A percentile compares a stretch with the other conserved stretches of the same genome.
Conservation (phyloP, 2,329 filamentous ascomycete species). For the Apiospora phragmitis region DNA sequence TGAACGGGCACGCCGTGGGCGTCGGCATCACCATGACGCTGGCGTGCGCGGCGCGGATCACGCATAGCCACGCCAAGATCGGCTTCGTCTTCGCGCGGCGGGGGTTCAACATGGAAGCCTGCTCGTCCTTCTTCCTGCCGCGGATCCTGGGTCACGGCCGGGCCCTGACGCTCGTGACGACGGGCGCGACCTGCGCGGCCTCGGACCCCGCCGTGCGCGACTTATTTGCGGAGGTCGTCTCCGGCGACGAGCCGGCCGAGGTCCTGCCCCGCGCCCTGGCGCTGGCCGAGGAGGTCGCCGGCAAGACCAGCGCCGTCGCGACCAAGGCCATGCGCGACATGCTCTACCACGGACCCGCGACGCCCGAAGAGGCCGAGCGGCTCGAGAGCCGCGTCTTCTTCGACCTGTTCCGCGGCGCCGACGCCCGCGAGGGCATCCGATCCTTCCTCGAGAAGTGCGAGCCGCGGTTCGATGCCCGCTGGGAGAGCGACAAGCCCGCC, state of each 20-base stretch:
- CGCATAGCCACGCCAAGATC: constrained; percentile 60
- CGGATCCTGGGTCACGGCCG: constrained; percentile 65
- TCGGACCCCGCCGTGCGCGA: constrained; percentile 52
- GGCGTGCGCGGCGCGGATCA: constrained; percentile 53
- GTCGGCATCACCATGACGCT: constrained; percentile 64
- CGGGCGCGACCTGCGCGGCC: constrained; percentile 60
- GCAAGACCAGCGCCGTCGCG: constrained; percentile 65
- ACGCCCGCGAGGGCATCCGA: constrained; percentile 66
- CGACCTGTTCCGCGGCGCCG: constrained; percentile 56
- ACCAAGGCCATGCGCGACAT: constrained; percentile 70
- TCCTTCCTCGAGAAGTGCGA: constrained; percentile 71
- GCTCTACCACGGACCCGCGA: constrained; percentile 61
- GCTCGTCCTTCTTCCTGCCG: constrained; percentile 70
- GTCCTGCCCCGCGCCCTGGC: constrained; percentile 66
- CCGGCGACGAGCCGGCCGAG: constrained; percentile 50
- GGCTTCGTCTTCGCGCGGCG: constrained; percentile 74
- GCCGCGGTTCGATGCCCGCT: constrained; percentile 60
- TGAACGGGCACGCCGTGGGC: constrained; percentile 61
- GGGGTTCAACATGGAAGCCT: constrained; percentile 72
- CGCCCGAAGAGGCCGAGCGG: constrained; percentile 69
- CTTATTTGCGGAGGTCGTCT: constrained; percentile 67
- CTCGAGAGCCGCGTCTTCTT: constrained; percentile 67
- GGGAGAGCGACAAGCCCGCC: constrained; percentile 59
- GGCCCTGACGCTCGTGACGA: constrained; percentile 67
- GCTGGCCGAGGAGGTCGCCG: constrained; percentile 65